Base-by-base conservation (phyloP, 345 rosid genomes). In the Eucalyptus erythrocorys region DNA sequence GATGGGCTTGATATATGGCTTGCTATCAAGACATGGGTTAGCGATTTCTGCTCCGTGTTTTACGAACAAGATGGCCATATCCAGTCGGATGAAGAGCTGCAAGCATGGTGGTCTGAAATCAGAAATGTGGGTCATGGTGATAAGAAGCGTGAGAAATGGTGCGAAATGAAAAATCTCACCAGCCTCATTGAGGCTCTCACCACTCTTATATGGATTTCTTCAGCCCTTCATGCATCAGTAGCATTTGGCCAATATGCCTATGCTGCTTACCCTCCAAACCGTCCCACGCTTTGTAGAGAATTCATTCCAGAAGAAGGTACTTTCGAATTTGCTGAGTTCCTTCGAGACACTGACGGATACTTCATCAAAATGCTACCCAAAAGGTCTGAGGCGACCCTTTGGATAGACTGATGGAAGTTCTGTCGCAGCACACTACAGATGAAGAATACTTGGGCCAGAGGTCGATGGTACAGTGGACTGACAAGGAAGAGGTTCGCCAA, bases 41-140 rank as follows among this genome's bases (percentile, higher is more conserved):
- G 42, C 15, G 94, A 93, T 64, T 94, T 87, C 49, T 94, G 97
- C 92, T 86, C 87, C 6, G 86, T 93, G 91, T 93, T 94, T 91
- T 95, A 95, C 92, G 55, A 89, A 71, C 91, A 92, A 27, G 93
- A 94, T 85, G 87, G 90, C 51, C 87, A 92, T 71, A 90, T 95
- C 68, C 80, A 21, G n/a, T 86, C 90, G 7, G 96, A 95, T 53
- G 59, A 42, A 55, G 96, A 95, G 93, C 89, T 95, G 86, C 96
- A 94, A 90, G 93, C 91, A 87, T 95, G 97, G 96, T 95, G 97
- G 96, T 87, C 90, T 50, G 97, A 95, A 89, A 90, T 94, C 57
- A 90, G 91, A 61, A 92, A 93, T 16, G 89, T 91, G 24, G 96
- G 97, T 14, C 97, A 95, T 50, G 93, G 92, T 48, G 95, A 94